phyloP scores from a whole-genome alignment of 1,284 basidiomycete genomes.

The Cutaneotrichosporon arboriforme region DNA sequence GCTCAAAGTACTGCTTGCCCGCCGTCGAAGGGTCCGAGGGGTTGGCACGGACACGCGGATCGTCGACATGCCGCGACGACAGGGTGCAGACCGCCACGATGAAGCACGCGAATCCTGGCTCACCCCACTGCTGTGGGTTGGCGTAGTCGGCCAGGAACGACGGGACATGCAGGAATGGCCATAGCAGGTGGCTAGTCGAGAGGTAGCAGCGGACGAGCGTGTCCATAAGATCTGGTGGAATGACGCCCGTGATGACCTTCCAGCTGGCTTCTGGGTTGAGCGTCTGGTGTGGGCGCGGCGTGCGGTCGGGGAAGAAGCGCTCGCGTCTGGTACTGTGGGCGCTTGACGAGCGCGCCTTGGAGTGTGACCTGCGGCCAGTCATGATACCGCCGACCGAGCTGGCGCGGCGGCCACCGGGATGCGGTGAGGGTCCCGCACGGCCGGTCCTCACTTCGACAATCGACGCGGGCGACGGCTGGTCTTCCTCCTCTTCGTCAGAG shows the following conservation, averaged over 20 bases:
- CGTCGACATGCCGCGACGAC: conserved; percentile 81
- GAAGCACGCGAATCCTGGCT: conserved; percentile 83
- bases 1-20: conserved; percentile 83
- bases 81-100: conserved; percentile 83
- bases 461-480: neutral
- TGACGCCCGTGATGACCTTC: conserved; percentile 71
- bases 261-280: conserved; percentile 65
- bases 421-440: conserved; percentile 6
- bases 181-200: conserved; percentile 82
- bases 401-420: conserved; percentile 9
- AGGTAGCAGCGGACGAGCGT: conserved; percentile 56
- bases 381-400: conserved; percentile 12
- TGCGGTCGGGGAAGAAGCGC: conserved; percentile 59
- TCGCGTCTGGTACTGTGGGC: conserved; percentile 26
- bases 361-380: conserved; percentile 4
- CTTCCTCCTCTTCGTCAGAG: conserved; percentile 6
- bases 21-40: conserved; percentile 72
- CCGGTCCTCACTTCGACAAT: neutral
- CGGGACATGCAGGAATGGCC: conserved; percentile 84
- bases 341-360: conserved; percentile 19
- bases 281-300: conserved; percentile 60
- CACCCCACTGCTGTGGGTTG: conserved; percentile 84
- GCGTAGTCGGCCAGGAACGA: conserved; percentile 83
- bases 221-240: conserved; percentile 84
- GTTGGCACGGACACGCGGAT: conserved; percentile 73